These are phyloP conservation scores for Boletus tylopilopsis DNA, from an alignment of 768 basidiomycete species.

Conservation along the genomic window DNA sequence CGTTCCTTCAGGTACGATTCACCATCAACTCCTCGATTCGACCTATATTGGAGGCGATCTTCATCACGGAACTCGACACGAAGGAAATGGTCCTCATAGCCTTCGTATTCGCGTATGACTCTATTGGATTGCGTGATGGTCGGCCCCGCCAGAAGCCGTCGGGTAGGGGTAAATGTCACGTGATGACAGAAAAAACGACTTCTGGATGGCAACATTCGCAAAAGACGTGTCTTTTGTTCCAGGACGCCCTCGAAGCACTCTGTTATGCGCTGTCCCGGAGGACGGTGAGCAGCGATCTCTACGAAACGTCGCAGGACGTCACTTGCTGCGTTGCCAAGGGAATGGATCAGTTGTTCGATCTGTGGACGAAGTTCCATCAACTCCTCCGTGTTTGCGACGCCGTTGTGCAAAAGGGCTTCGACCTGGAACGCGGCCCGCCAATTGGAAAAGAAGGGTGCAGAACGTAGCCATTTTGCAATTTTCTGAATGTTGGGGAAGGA, in stretches of 20 bases:
- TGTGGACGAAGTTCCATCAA: conserved; percentile 42
- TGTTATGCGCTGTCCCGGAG: conserved; percentile 39
- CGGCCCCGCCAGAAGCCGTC: conserved; percentile 73
- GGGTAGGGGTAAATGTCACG: conserved; percentile 73
- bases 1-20: conserved; percentile 50
- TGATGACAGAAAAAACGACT: conserved; percentile 66
- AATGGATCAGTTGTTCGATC: conserved; percentile 40
- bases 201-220: conserved; percentile 23
- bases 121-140: conserved; percentile 74
- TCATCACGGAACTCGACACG: conserved; percentile 86
- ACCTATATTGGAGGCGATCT: conserved; percentile 65
- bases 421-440: conserved; percentile 78
- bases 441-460: conserved; percentile 33
- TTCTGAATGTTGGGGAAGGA: conserved; percentile 40
- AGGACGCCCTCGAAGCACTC: conserved; percentile 46
- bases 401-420: conserved; percentile 63
- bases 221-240: conserved; percentile 11
- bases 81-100: conserved; percentile 64
- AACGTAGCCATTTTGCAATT: conserved; percentile 41
- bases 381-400: conserved; percentile 59
- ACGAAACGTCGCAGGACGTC: conserved; percentile 54
- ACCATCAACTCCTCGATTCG: conserved; percentile 64
- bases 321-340: conserved; percentile 36
- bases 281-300: conserved; percentile 43
- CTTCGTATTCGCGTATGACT: conserved; percentile 64